Evolutionary conservation across 306 rosid genomes (phyloP).

Genomic region (Crataegus laevigata): DNA sequence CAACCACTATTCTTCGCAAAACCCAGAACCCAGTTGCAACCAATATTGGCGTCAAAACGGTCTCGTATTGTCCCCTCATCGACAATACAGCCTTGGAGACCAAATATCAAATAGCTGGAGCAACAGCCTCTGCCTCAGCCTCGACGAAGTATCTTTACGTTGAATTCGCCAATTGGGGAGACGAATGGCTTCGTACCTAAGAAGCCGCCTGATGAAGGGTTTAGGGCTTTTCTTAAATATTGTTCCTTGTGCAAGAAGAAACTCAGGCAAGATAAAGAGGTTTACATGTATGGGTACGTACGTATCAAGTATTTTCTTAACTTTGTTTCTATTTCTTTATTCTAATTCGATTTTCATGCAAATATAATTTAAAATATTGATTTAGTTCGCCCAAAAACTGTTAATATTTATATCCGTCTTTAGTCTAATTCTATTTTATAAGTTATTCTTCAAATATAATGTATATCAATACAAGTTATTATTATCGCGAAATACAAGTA

Average conservation of each 20-base stretch:
- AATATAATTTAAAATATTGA: background rate
- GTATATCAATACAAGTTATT: background rate
- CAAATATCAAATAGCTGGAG: background rate
- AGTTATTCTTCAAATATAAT: background rate
- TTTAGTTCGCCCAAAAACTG: background rate
- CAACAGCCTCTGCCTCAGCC: background rate
- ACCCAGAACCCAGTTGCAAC: background rate
- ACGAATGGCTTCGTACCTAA: background rate
- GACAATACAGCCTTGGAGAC: background rate
- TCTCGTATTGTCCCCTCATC: background rate
- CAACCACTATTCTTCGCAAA: background rate
- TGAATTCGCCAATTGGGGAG: background rate
- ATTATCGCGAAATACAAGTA: background rate
- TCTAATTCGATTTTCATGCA: background rate
- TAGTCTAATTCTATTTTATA: background rate
- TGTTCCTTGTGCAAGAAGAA: constrained; percentile 23
- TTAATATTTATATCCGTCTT: background rate
- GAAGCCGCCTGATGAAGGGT: background rate
- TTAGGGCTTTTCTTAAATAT: background rate
- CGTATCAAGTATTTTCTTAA: background rate
- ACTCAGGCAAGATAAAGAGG: background rate
- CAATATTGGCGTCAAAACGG: background rate
- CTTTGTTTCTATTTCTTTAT: background rate
- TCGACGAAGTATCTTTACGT: background rate
- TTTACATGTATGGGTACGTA: constrained; percentile 25